Evolutionary conservation across 1,139 yeast species (phyloP).

Genomic region (Suhomyces bribrorum): DNA sequence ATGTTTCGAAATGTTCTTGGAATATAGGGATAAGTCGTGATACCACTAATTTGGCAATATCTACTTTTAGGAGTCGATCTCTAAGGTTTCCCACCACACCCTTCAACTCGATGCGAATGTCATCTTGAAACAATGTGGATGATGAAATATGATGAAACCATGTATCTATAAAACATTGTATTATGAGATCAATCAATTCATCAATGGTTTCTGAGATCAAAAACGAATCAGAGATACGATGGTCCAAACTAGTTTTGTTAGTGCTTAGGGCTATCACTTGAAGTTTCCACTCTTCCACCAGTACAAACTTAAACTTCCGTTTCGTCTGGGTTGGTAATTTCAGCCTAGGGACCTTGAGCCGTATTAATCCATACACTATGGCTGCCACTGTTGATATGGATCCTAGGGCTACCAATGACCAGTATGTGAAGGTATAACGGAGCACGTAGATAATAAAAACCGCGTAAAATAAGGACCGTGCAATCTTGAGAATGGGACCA

Average conservation of each 20-base stretch:
- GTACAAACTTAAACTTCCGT: constrained; percentile 14
- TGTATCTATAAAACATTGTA: constrained; percentile 59
- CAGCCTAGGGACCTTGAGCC: constrained; percentile 8
- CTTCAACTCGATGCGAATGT: constrained; percentile 52
- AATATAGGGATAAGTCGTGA: constrained; percentile 62
- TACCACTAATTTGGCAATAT: constrained; percentile 60
- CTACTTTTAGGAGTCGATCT: constrained; percentile 43
- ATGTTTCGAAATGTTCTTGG: constrained; percentile 63
- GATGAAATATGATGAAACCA: constrained; percentile 63
- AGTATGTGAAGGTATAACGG: constrained; percentile 15
- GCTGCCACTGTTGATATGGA: constrained; percentile 1
- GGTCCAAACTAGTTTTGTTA: constrained; percentile 7
- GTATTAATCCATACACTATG: constrained; percentile 6
- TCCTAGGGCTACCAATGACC: constrained; percentile 10
- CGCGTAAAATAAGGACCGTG: constrained; percentile 3
- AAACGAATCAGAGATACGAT: constrained; percentile 49
- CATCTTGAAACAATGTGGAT: constrained; percentile 53
- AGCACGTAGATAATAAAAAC: constrained; percentile 11
- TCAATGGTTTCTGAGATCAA: constrained; percentile 55
- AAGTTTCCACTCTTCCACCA: constrained; percentile 11
- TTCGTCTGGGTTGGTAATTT: background rate
- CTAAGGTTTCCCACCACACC: constrained; percentile 43
- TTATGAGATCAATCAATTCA: constrained; percentile 51
- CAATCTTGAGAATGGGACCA: background rate
- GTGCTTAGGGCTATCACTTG: constrained; percentile 9